Base-by-base conservation (phyloP, 1,139 yeast genomes). In the Meyerozyma athensensis region DNA sequence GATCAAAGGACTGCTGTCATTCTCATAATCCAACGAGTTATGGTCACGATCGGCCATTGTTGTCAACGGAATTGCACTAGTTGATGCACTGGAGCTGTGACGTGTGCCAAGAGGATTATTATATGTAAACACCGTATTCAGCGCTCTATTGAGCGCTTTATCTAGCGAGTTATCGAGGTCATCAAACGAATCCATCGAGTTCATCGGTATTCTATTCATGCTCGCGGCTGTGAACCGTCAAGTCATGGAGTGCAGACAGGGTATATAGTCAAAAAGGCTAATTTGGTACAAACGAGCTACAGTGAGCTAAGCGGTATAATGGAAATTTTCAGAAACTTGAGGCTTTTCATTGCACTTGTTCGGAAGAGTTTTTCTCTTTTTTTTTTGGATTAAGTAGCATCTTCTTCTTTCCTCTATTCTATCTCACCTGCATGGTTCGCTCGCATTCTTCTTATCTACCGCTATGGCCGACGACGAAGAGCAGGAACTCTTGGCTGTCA, bases 131-230 rank as follows among this genome's bases (percentile, higher is more conserved):
- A 62, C 42, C 39, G 57, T 63, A 40, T 57, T 61, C 26, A 68
- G 54, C 2, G 74, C 74, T 33, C 62, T 57, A 43, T 64, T 56
- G 43, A 70, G 55, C 8, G 76, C 76, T 37, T 61, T 57, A 42
- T 70, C 76, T 34, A 70, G 53, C 19, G 74, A 65, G 34, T 49
- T 52, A 38, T 71, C 77, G 39, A 71, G 56, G 43, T 70, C 76
- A 30, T 68, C 75, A 46, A 67, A 62, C 12, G 67, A 57, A 35
- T 63, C 67, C 16, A 28, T 19, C 7, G 14, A 12, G 13, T 24
- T 17, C 28, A 24, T 24, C n/a, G n/a, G n/a, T n/a, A n/a, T n/a
- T n/a, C n/a, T n/a, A n/a, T n/a, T n/a, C n/a, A n/a, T n/a, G n/a
- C n/a, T n/a, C n/a, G n/a, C n/a, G n/a, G n/a, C n/a, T n/a, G n/a